phyloP scores from a whole-genome alignment of 805 yeast species.

The Debaryomyces hansenii region DNA sequence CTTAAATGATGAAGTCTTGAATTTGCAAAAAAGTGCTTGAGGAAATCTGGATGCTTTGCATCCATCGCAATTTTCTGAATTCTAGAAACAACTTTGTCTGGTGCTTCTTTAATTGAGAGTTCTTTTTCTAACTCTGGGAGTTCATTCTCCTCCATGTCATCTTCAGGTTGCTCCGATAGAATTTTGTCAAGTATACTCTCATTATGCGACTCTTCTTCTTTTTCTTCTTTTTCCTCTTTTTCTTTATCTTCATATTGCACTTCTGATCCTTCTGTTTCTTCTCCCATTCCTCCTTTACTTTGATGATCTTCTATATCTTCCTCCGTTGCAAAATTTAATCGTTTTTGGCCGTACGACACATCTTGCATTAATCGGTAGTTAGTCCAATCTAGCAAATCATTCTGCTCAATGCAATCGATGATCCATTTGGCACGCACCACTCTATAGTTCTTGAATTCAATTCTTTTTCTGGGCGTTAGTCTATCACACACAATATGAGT shows the following conservation, averaged over 20 bases:
- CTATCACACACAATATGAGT: conserved; percentile 84
- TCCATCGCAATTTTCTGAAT: conserved; percentile 26
- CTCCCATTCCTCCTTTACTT: conserved; percentile 1
- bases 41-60: conserved; percentile 76
- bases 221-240: conserved; percentile 2
- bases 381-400: conserved; percentile 65
- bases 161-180: background rate
- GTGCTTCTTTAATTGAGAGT: background rate
- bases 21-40: conserved; percentile 68
- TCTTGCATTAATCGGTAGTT: conserved; percentile 53
- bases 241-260: background rate
- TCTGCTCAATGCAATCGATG: conserved; percentile 54
- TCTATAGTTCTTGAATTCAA: conserved; percentile 63
- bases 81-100: background rate
- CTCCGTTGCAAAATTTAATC: conserved; percentile 18
- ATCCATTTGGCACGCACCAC: conserved; percentile 88
- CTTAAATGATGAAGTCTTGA: conserved; percentile 89
- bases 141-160: conserved; percentile 3
- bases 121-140: background rate
- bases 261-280: conserved; percentile 1
- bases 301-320: background rate
- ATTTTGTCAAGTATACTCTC: background rate
- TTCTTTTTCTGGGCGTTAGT: conserved; percentile 72
- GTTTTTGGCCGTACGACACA: conserved; percentile 54
- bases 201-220: background rate